Evolutionary conservation across 73 alveolate genomes (phyloP).

Genomic region (Blepharisma japonicum): DNA sequence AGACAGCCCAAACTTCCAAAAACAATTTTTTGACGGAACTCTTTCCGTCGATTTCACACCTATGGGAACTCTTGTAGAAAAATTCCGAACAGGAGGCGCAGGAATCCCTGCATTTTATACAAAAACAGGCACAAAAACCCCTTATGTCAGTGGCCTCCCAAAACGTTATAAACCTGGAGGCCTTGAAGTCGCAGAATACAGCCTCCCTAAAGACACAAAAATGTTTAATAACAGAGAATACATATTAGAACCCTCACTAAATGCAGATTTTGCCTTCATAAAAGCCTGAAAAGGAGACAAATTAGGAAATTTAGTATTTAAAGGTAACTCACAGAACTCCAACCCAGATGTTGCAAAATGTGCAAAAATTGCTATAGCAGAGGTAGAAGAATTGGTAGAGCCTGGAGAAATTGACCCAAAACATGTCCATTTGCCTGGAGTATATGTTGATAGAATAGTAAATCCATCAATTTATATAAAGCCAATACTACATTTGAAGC

Average conservation of each 20-base stretch:
- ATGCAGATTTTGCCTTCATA: conserved; percentile 70
- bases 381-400: conserved; percentile 77
- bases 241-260: conserved; percentile 63
- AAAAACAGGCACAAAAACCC: conserved; percentile 79
- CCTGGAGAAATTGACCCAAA: conserved; percentile 75
- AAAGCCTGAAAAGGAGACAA: conserved; percentile 81
- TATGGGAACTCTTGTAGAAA: conserved; percentile 83
- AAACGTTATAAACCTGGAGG: conserved; percentile 44
- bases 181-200: conserved; percentile 15
- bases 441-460: conserved; percentile 79
- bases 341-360: conserved; percentile 72
- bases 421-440: conserved; percentile 82
- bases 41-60: conserved; percentile 88
- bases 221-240: conserved; percentile 48
- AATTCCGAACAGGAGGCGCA: conserved; percentile 91
- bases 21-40: conserved; percentile 60
- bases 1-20: conserved; percentile 75
- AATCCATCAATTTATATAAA: conserved; percentile 58
- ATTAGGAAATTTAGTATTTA: conserved; percentile 69
- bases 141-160: conserved; percentile 66
- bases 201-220: conserved; percentile 30
- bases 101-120: conserved; percentile 94
- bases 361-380: conserved; percentile 78
- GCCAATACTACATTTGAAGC: conserved; percentile 46
- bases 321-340: conserved; percentile 79